Percentiles rank a stretch among this genome's conserved stretches.
Conservation (phyloP, 2,329 filamentous ascomycete species). For the Paecilomyces formosus region DNA sequence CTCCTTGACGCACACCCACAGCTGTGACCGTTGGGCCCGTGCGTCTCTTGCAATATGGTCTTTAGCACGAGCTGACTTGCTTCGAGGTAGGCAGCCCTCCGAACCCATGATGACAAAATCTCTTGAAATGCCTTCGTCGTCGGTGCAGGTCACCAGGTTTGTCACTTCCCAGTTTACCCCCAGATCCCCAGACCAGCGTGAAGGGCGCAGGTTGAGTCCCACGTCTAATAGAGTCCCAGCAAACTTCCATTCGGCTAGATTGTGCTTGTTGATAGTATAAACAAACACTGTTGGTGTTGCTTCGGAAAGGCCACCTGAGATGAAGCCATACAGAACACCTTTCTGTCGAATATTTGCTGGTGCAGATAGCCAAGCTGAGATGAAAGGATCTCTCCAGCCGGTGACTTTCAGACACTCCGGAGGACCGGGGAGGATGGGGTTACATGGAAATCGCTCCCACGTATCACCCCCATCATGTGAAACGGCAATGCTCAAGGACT, state of each 20-base stretch:
- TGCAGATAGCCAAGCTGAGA: constrained; percentile 20
- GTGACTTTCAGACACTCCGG: constrained; percentile 27
- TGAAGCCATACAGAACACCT: constrained; percentile 37
- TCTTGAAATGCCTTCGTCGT: constrained; percentile 19
- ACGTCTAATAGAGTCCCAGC: constrained; percentile 37
- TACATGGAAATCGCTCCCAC: constrained; percentile 27
- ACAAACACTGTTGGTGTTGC: constrained; percentile 41
- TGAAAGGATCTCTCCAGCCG: constrained; percentile 37
- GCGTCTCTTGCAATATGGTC: constrained; percentile 8
- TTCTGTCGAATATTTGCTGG: constrained; percentile 5
- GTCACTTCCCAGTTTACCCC: constrained; percentile 47
- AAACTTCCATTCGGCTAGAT: constrained; percentile 40
- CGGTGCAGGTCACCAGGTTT: constrained; percentile 38
- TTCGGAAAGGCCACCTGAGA: constrained; percentile 41
- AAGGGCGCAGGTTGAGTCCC: constrained; percentile 30
- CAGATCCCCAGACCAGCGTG: constrained; percentile 43
- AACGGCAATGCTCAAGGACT: constrained; percentile 31
- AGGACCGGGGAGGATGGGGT: constrained; percentile 31
- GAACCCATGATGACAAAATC: constrained; percentile 42
- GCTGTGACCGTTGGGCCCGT: constrained; percentile 24
- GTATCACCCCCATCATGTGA: constrained; percentile 31
- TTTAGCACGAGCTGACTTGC: neutral
- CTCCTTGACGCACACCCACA: constrained; percentile 37
- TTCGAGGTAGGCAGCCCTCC: constrained; percentile 31
- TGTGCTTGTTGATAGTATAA: constrained; percentile 34